Conservation (phyloP, 139 green algal genomes). For the Coelastrella sp. region DNA sequence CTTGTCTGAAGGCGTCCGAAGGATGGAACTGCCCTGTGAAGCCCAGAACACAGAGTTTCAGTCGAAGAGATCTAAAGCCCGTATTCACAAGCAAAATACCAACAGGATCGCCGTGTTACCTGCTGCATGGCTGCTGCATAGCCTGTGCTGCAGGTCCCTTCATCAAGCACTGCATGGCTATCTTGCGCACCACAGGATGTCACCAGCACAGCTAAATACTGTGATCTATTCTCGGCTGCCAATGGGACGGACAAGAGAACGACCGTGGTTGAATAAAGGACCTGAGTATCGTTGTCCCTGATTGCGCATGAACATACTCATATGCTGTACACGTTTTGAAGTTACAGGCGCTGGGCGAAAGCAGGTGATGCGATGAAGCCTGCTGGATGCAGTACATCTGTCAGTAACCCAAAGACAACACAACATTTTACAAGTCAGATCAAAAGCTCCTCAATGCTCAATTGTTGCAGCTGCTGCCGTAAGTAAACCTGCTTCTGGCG, state of each 20-base stretch:
- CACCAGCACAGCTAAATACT: no score
- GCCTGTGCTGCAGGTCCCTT: not conserved
- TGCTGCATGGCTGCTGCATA: not conserved
- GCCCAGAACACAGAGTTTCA: not conserved
- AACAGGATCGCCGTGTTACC: not conserved
- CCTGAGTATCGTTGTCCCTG: no score
- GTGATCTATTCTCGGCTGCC: no score
- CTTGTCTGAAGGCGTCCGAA: not conserved
- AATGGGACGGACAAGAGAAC: no score
- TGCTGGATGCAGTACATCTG: not conserved
- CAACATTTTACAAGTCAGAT: not conserved
- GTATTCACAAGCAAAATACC: not conserved
- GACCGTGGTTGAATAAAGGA: no score
- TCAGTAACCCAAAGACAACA: not conserved
- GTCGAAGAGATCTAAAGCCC: not conserved
- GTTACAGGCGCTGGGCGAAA: no score
- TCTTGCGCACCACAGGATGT: no score
- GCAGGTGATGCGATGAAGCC: not conserved
- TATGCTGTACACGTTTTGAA: no score
- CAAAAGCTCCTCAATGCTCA: not conserved
- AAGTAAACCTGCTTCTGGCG: not conserved
- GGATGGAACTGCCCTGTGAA: not conserved
- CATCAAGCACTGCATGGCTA: slow-evolving; percentile 17
- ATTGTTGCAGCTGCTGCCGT: slow-evolving; percentile 7
- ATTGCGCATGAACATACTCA: no score